Evolutionary conservation across 371 early-diverging fungal species (phyloP), one percentile per base, ranked within the genome.

Genomic region (Batkoa obscura): DNA sequence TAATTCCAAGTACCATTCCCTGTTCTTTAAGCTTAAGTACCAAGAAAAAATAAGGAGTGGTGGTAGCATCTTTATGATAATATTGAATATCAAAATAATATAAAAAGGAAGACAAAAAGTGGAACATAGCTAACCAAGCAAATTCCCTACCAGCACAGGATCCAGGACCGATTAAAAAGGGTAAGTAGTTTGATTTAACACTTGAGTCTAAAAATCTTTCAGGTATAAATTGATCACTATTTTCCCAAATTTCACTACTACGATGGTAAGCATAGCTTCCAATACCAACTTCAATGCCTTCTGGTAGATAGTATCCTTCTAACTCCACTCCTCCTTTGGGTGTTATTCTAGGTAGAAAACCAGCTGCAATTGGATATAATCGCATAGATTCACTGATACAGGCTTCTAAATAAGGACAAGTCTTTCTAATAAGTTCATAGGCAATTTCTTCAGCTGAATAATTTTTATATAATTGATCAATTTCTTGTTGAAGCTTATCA

Each of bases 331-430:
- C 62, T 17, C 51, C 31, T 17, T 38, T 30, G 2, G 62, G 56
- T 23, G 46, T 36, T 31, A 50, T 45, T 12, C 62, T 39, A 12
- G 43, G 39, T 9, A 66, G 13, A 10, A 61, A 59, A 6, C 50
- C 58, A 9, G 50, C 50, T 46, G 63, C 43, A 2, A 60, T 58
- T 12, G 67, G 64, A 37, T 47, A 50, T 23, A 62, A 31, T 30
- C 23, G 23, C 23, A 23, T 23, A 23, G 23, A 23, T 23, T 23
- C 23, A 23, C 23, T 23, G 23, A 23, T 23, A 23, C 23, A 23
- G 23, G 23, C 23, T 23, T 23, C 23, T 23, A 23, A 23, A 23
- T 23, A 23, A 23, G 23, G 23, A 23, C 23, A 23, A 23, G 23
- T 23, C 23, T 23, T 23, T 23, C 23, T 23, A 23, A 23, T 23